Base-by-base conservation (phyloP, 2,329 filamentous ascomycete species). In the Helotiales sp. region DNA sequence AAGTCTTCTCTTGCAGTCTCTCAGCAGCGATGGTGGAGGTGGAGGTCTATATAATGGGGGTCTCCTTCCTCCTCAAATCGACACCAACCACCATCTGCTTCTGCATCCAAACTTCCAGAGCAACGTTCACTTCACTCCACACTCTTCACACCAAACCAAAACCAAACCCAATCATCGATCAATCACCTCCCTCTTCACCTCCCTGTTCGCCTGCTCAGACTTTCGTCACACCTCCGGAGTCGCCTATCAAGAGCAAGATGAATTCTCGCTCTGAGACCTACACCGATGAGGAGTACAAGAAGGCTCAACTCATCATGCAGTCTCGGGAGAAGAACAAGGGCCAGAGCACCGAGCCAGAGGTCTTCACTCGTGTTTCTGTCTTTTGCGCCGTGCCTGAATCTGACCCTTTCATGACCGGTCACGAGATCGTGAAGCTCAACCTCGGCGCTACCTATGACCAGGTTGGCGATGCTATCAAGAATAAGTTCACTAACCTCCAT, bases 371-470 rank as follows among this genome's bases (percentile, higher is more conserved):
- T 15, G 37, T 58, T 43, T 32, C 40, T 3, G 17, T 58, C 17
- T 11, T 3, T 10, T 57, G 43, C 8, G 26, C 34, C 6, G 62
- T 49, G 8, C 37, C 52, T 20, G n/a, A 28, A 7, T 55, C 24
- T 17, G 43, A 47, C 3, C 2, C 3, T 28, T n/a, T 26, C 17
- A 26, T 22, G 6, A 32, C 40, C 24, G 40, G 54, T 34, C 52
- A 69, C 28, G 64, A 69, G 15, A 13, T 69, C 37, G 13, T 67
- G 20, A 5, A 30, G 34, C 11, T 69, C 52, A 6, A 62, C 10
- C 8, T 28, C 50, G 24, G 24, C n/a, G 2, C 22, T 8, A 61
- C 15, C 22, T 59, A 50, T 22, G 13, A 11, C 3, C 24, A 13
- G 1, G 58, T 63, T 15, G 24, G 32, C 54, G 20, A 57, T 2